Evolutionary conservation across 768 basidiomycete genomes (phyloP), one percentile per base, ranked within the genome.

Genomic region (Suillus occidentalis): DNA sequence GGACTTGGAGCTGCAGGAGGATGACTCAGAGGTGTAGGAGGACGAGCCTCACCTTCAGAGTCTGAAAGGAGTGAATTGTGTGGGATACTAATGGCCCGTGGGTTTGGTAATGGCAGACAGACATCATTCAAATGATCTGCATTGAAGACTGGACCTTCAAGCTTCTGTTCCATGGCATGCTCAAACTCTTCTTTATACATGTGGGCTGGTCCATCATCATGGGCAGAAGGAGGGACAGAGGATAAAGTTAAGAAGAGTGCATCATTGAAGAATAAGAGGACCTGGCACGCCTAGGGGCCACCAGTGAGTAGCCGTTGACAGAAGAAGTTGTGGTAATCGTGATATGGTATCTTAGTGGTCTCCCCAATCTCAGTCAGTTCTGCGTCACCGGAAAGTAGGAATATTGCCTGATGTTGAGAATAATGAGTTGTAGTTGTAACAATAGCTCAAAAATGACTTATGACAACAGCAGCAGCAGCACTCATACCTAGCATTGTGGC

Each of bases 381-480:
- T 39, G 25, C 3, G 3, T 61, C 42, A 14, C 28, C 18, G 6
- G 42, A 61, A 22, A 61, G 60, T 25, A 45, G 12, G 42, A 49
- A 61, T 18, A 61, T 61, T 25, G 60, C 40, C 60, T 61, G 43
- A 37, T 42, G 5, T 22, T 49, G 57, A 58, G 57, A 52, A 52
- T 52, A 52, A 28, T 52, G 50, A 52, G 50, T 16, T 25, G 13
- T 52, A 28, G 50, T 16, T 13, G 6, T 28, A 52, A 52, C 8
- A 2, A 52, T 28, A 52, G 16, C 16, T 25, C 50, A 18, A 52
- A 52, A 31, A 28, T 28, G 28, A 52, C 37, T 39, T 59, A 63
- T 12, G 2, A 59, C 34, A 6, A 63, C 55, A 40, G 63, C 63
- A 31, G 37, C 63, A 20, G 63, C 56, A 43, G 63, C 55, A 59